Evolutionary conservation across 2,329 filamentous ascomycete genomes (phyloP).

Genomic region (Purpureocillium lavendulum): DNA sequence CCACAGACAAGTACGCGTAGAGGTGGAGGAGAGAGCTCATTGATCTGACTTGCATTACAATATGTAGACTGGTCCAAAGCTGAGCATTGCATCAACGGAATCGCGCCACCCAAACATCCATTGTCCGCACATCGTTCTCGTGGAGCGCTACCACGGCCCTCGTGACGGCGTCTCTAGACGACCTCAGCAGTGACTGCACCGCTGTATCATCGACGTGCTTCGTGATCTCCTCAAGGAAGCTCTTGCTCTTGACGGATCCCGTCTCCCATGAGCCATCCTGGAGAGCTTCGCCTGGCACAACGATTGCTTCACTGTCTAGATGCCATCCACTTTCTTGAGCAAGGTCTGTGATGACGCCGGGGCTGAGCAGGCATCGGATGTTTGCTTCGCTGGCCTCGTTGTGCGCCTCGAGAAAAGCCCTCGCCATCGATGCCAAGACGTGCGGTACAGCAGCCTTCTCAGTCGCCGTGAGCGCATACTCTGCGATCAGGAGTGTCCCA

Average conservation of each 20-base stretch:
- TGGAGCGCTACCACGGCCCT: constrained; percentile 16
- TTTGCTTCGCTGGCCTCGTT: constrained; percentile 31
- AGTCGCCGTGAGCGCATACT: constrained; percentile 24
- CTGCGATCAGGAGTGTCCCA: constrained; percentile 13
- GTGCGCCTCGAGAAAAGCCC: constrained; percentile 32
- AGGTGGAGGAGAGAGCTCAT: too few species aligned
- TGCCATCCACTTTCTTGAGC: constrained; percentile 27
- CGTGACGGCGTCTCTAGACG: constrained; percentile 23
- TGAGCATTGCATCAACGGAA: constrained; percentile 7
- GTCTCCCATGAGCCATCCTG: constrained; percentile 40
- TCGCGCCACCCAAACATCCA: constrained; percentile 31
- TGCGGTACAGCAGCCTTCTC: constrained; percentile 33
- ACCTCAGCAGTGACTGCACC: constrained; percentile 17
- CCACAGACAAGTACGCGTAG: too few species aligned
- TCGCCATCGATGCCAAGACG: constrained; percentile 40
- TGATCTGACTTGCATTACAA: too few species aligned
- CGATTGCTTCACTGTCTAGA: constrained; percentile 22
- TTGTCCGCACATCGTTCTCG: constrained; percentile 24
- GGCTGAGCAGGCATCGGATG: constrained; percentile 36
- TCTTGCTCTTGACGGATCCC: constrained; percentile 16
- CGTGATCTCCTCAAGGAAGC: constrained; percentile 24
- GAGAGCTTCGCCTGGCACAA: constrained; percentile 28
- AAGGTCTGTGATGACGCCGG: constrained; percentile 26
- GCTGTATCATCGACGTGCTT: constrained; percentile 15
- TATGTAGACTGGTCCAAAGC: too few species aligned